phyloP scores from a whole-genome alignment of 768 basidiomycete species.

The Russula brevipes region DNA sequence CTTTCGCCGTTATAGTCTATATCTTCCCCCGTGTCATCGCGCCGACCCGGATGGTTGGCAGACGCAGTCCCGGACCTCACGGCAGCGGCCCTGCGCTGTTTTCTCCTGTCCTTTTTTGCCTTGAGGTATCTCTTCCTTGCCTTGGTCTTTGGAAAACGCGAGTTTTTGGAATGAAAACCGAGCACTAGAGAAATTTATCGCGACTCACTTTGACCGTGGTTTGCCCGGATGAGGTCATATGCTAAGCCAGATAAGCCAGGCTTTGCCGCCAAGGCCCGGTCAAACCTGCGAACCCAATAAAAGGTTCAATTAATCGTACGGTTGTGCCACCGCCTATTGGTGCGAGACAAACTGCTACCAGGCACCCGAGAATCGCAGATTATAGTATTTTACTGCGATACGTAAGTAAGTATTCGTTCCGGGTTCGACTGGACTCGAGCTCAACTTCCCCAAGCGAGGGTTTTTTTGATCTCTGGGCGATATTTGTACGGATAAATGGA shows the following conservation, averaged over 20 bases:
- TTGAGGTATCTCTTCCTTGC: conserved; percentile 70
- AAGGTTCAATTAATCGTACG: conserved; percentile 10
- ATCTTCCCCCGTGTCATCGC: conserved; percentile 26
- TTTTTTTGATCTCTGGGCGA: not conserved
- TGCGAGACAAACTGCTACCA: conserved; percentile 2
- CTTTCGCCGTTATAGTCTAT: not conserved
- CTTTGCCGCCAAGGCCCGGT: conserved; percentile 15
- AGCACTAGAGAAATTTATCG: not conserved
- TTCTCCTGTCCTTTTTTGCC: conserved; percentile 64
- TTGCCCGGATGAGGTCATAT: conserved; percentile 4
- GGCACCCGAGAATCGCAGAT: conserved; percentile 4
- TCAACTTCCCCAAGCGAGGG: not conserved
- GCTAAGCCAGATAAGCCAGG: conserved; percentile 1
- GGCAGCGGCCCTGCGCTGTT: conserved; percentile 39
- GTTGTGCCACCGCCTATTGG: conserved; percentile 5
- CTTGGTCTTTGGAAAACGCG: conserved; percentile 47
- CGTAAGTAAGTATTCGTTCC: not conserved
- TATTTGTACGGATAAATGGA: not conserved
- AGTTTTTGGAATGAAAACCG: not conserved
- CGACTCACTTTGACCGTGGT: conserved; percentile 24
- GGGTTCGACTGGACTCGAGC: not conserved
- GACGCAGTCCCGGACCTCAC: conserved; percentile 27
- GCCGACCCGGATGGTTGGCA: conserved; percentile 22
- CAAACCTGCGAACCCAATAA: conserved; percentile 7
- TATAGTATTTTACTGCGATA: not conserved